Conservation (phyloP, 495 filamentous ascomycete species). For the Penicillium longicatenatum region DNA sequence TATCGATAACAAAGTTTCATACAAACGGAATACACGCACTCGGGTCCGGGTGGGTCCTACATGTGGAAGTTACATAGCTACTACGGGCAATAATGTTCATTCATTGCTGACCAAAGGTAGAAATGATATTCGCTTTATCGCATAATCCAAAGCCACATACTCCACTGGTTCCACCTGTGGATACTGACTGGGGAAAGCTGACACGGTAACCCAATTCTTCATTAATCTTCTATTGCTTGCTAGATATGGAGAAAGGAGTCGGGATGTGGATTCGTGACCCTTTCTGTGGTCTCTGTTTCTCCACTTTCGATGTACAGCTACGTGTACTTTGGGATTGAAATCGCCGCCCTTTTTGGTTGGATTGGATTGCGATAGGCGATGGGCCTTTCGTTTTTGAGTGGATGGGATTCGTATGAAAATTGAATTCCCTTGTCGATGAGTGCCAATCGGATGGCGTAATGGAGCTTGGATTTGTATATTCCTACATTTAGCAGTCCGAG, state of each 20-base stretch:
- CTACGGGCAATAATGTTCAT: not conserved
- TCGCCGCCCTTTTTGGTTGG: not conserved
- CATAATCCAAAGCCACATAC: slow-evolving; percentile 5
- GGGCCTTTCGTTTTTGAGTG: not conserved
- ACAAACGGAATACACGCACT: slow-evolving; percentile 2
- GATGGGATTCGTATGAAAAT: not conserved
- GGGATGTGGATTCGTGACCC: not conserved
- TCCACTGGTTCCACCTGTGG: slow-evolving; percentile 4
- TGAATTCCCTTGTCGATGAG: not conserved
- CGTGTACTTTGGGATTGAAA: not conserved
- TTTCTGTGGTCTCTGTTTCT: not conserved
- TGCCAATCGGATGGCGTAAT: not conserved
- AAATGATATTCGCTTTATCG: slow-evolving; percentile 4
- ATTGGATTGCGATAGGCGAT: not conserved
- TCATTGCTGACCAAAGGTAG: not conserved
- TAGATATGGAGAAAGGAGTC: not conserved
- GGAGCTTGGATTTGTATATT: not conserved
- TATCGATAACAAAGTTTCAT: slow-evolving; percentile 7
- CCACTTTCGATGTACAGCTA: not conserved
- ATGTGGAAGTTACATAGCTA: not conserved
- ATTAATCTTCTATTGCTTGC: not conserved
- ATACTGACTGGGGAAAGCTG: not conserved
- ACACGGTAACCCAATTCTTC: slow-evolving; percentile 3
- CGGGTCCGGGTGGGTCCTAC: slow-evolving; percentile 1
- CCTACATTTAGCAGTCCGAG: not conserved